Evolutionary conservation across 768 basidiomycete species (phyloP), one percentile per base, ranked within the genome.

Genomic region (Amanita phalloides): DNA sequence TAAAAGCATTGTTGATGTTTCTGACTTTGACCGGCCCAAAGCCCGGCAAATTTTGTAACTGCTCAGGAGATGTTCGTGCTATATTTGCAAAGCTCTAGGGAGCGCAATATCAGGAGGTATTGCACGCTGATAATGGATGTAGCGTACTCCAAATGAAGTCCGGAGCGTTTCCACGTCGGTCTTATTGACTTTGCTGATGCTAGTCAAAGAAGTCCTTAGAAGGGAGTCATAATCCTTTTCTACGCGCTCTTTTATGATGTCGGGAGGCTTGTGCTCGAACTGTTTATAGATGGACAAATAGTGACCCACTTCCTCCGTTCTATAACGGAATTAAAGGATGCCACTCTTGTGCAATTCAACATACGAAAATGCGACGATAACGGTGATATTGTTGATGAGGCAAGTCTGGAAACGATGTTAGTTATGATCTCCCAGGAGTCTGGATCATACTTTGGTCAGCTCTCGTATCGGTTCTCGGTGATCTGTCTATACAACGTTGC

Each of bases 141-240:
- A 28, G 73, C 84, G 53, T 69, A 97, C 95, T 33, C 93, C 94
- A 58, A 94, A 84, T n/a, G 90, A 86, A 2, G 85, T 84, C 20
- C 89, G 79, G 38, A 99, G 71, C 3, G 95, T 98, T 67, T 90
- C 83, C 1, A 94, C 91, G 60, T 99, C 96, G 3, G 95, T 98
- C 73, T 95, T 96, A 68, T 98, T 98, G 55, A 99, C 90, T 58
- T 89, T 91, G 62, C 79, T 86, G 60, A 98, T 89, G 56, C 80
- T 82, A 1, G 95, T 98, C 25, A 99, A 72, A 1, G 89, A 78
- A 17, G 81, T 79, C 51, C 87, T 86, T 11, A 98, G 66, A 60
- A 92, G 76, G 6, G 91, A 81, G 56, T 76, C 69, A 61, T 96
- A 91, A 59, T 90, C 86, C 57, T 93, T 90, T 64, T 96, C 92